Base-by-base conservation (phyloP, 1,284 basidiomycete species). In the Peniophora sp. region DNA sequence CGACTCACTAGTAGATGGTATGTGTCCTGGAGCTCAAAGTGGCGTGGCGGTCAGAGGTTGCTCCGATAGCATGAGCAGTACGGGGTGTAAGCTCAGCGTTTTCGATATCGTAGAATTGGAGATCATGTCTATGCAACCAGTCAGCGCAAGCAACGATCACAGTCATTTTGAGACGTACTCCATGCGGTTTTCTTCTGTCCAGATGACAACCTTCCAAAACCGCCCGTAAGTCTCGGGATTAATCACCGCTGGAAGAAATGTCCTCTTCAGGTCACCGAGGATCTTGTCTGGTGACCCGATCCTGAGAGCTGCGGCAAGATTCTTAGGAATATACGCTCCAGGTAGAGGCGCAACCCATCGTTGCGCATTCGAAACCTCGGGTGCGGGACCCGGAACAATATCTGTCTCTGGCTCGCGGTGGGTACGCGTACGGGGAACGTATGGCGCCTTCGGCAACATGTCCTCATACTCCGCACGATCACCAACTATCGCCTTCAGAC, bases 131-230 rank as follows among this genome's bases (percentile, higher is more conserved):
- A 50, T 49, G 47, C 18, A 27, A n/a, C 2, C 24, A 23, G 49
- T 45, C 27, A 48, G 44, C 22, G 27, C 2, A 22, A 3, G 3
- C 15, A 24, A 35, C 12, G 24, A 24, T 18, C 22, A 3, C 8
- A 14, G 36, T 18, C 8, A 15, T 3, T n/a, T 35, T n/a, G 44
- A 15, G 22, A 71, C 78, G 48, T 57, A 83, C 83, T 75, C 74
- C 67, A 76, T 75, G 18, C 74, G 71, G 50, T 66, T 63, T 53
- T 85, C 83, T 57, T 85, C 81, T 1, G 74, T 65, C 77, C 80
- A 81, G 2, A 84, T 56, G 3, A 84, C 57, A 18, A 64, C 60
- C 57, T 78, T 74, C 62, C 79, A 83, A 52, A 72, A 66, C 0
- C 68, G 61, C 0, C 64, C 64, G 55, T 83, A 79, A 0, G 72